Base-by-base conservation (phyloP, 2,329 filamentous ascomycete genomes). In the Penicillium freii region DNA sequence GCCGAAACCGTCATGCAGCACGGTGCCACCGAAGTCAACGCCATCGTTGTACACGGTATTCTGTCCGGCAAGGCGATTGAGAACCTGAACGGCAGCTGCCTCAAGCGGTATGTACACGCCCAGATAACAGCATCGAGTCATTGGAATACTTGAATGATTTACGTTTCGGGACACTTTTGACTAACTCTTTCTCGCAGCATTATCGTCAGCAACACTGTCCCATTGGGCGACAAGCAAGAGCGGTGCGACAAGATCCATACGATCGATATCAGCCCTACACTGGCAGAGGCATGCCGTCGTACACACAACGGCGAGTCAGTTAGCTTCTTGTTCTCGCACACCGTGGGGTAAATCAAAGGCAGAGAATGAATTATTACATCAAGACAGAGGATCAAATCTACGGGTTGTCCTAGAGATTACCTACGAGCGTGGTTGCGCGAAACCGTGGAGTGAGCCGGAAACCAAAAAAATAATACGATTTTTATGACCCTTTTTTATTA, bases 1-100 rank as follows among this genome's bases (percentile, higher is more conserved):
- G 94, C 93, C 17, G 87, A 91, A 56, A 93, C 92, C 0, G 85
- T 97, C 51, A 90, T 93, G 74, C 84, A 91, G 67, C 88, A 97
- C 70, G 91, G 91, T 33, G 93, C 94, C 1, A 86, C 86, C 65
- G 87, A 95, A 71, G 92, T 96, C 38, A 91, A 96, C 62, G 94
- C 94, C 25, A 95, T 97, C 64, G 94, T 97, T 57, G 97, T 93
- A 1, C 93, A 97, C 72, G 92, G 92, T 36, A 96, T 97, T 58
- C 79, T 97, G 51, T 92, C 88, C 62, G 92, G 92, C 50, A 91
- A 90, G 65, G 92, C 92, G 43, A 93, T 95, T 57, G 88, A 95
- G 68, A 92, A 87, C 69, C 75, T 96, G 69, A 96, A 96, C 75
- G 83, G 84, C 64, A 91, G 90, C 69, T 83, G 86, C 71, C 78